phyloP scores from a whole-genome alignment of 176 grass and related monocot genomes.

The Aegilops tauschii region DNA sequence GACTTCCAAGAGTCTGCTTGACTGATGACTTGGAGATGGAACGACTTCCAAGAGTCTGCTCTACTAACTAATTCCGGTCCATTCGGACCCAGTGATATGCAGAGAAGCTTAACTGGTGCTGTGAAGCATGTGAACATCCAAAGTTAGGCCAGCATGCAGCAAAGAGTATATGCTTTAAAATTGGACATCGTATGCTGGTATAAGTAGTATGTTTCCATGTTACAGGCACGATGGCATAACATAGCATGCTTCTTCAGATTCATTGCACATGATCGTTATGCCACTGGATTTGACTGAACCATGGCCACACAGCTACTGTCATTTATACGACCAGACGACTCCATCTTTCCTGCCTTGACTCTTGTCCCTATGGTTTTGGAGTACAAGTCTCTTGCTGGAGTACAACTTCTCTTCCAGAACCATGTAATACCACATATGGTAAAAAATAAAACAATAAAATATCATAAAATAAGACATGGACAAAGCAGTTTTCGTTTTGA shows the following conservation, averaged over 20 bases:
- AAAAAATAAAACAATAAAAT: too few relatives aligned
- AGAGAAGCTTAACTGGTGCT: neutral
- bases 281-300: conserved; percentile 27
- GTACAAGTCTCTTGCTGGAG: neutral
- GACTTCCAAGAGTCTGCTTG: too few relatives aligned
- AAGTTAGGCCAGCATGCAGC: conserved; percentile 38
- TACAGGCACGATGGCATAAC: neutral
- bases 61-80: neutral
- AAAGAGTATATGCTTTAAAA: neutral
- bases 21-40: neutral
- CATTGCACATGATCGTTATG: conserved; percentile 20
- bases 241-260: conserved; percentile 25
- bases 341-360: conserved; percentile 19
- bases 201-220: conserved; percentile 9
- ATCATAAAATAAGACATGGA: too few relatives aligned
- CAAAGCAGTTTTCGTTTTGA: too few relatives aligned
- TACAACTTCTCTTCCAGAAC: too few relatives aligned
- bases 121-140: neutral
- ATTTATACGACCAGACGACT: neutral
- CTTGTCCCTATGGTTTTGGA: conserved; percentile 4
- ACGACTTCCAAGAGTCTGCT: too few relatives aligned
- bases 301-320: neutral
- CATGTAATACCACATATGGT: too few relatives aligned
- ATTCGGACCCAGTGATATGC: neutral
- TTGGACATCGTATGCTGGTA: neutral